Percentiles rank a stretch among this genome's conserved stretches.
phyloP scores from a whole-genome alignment of 106 monocot species.

The Platanthera zijinensis region DNA sequence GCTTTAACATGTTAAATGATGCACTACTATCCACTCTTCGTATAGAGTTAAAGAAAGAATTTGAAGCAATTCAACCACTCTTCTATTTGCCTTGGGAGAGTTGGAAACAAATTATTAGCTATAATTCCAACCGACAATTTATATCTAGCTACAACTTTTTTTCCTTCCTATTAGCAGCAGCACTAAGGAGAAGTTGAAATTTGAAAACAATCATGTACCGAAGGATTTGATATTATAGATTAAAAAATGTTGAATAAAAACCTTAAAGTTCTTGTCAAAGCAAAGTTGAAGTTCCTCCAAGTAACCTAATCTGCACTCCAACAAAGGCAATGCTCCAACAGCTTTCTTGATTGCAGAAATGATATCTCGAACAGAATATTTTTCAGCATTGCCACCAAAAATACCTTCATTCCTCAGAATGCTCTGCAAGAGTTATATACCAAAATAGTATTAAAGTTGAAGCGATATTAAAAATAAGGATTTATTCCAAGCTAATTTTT shows the following conservation, averaged over 20 bases:
- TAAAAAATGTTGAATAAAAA: slow-evolving; percentile 6
- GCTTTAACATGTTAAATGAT: not conserved
- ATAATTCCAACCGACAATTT: not conserved
- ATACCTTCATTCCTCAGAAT: slow-evolving; percentile 62
- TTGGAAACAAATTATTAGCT: not conserved
- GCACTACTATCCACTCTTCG: not conserved
- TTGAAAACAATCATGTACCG: not conserved
- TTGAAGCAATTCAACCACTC: not conserved
- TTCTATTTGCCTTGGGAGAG: not conserved
- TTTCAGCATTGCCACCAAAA: slow-evolving; percentile 44
- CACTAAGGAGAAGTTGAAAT: not conserved
- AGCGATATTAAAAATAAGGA: not conserved
- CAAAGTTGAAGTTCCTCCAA: slow-evolving; percentile 78
- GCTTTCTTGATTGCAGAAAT: slow-evolving; percentile 43
- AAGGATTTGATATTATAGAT: not conserved
- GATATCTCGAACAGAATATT: slow-evolving; percentile 46
- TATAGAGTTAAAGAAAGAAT: not conserved
- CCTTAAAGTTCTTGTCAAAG: slow-evolving; percentile 82
- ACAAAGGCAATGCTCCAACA: slow-evolving; percentile 56
- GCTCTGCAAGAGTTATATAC: slow-evolving; percentile 25
- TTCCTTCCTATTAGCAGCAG: not conserved
- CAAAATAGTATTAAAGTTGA: not conserved
- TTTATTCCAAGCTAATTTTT: not conserved
- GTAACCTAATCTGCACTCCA: slow-evolving; percentile 56
- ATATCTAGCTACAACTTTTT: not conserved